phyloP scores from a whole-genome alignment of 306 rosid species.

The Ziziphus jujuba region DNA sequence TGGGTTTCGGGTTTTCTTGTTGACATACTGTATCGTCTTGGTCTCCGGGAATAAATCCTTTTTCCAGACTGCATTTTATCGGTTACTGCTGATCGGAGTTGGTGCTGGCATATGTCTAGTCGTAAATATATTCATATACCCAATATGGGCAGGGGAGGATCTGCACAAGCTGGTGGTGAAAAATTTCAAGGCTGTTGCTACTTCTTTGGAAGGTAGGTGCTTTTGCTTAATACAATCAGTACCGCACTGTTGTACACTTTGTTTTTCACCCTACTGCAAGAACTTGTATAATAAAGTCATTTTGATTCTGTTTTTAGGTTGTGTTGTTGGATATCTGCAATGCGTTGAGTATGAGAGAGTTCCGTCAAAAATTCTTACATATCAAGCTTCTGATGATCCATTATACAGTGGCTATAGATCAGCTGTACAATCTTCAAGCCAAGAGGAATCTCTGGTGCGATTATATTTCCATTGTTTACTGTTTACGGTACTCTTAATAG shows the following conservation, averaged over 20 bases:
- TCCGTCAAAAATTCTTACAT: conserved; percentile 71
- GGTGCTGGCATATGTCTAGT: conserved; percentile 61
- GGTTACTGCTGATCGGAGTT: conserved; percentile 61
- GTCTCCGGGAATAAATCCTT: conserved; percentile 55
- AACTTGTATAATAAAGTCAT: conserved; percentile 13
- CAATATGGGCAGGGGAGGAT: conserved; percentile 88
- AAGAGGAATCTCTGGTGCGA: conserved; percentile 73
- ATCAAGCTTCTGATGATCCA: conserved; percentile 78
- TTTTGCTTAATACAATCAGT: background rate
- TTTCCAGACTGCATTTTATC: conserved; percentile 56
- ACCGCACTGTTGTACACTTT: background rate
- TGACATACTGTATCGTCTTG: conserved; percentile 71
- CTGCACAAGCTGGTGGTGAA: conserved; percentile 78
- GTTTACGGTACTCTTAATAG: conserved; percentile 4
- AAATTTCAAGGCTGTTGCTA: conserved; percentile 62
- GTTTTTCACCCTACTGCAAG: background rate
- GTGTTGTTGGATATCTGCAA: conserved; percentile 59
- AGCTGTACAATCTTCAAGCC: conserved; percentile 65
- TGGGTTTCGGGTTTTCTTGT: conserved; percentile 72
- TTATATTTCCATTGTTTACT: conserved; percentile 3
- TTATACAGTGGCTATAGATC: conserved; percentile 70
- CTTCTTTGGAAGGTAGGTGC: conserved; percentile 60
- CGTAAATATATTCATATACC: conserved; percentile 58
- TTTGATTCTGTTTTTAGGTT: conserved; percentile 38
- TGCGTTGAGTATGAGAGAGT: conserved; percentile 68